Evolutionary conservation across 2,329 filamentous ascomycete species (phyloP), one percentile per base, ranked within the genome.

Genomic region (Trichoderma aggressivum): DNA sequence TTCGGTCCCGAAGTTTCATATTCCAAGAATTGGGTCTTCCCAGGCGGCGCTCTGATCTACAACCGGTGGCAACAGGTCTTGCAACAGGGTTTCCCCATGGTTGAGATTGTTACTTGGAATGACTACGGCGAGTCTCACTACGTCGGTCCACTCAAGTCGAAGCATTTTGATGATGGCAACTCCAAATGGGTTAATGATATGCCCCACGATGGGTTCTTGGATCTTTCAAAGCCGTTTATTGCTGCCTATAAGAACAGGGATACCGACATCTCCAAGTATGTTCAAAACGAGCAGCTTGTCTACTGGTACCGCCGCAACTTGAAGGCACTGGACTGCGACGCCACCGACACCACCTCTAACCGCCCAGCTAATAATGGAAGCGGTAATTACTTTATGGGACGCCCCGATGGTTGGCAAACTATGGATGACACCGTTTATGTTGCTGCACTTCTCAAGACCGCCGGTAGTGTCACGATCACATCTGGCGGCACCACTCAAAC

Each of bases 91-190:
- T 85, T 86, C 16, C 80, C 82, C 3, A 86, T 86, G 70, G 78
- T 88, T 10, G 80, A 82, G 75, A 82, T 85, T 34, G 76, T 85
- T n/a, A 84, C 83, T 8, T 82, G 80, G 80, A 82, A 82, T 67
- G 81, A 88, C 75, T 88, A 85, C 61, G 86, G 86, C 34, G 86
- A 88, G 74, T 86, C 83, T 12, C 86, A 89, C 73, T 87, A 88
- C 74, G 81, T 87, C 24, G 85, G 84, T 0, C 86, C 85, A 0
- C 76, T 86, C 16, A 79, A 79, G 16, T 84, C 81, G 47, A 82
- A 73, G 77, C 82, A 84, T 73, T 79, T 72, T 73, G 82, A 78
- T 75, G 78, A 84, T 11, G 80, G 83, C 12, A 82, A 83, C 55
- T 86, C 84, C 8, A 86, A 86, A 74, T 86, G 84, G 84, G 79